phyloP scores from a whole-genome alignment of 108 stramenopile genomes.

The Cyclotella kingstonii region DNA sequence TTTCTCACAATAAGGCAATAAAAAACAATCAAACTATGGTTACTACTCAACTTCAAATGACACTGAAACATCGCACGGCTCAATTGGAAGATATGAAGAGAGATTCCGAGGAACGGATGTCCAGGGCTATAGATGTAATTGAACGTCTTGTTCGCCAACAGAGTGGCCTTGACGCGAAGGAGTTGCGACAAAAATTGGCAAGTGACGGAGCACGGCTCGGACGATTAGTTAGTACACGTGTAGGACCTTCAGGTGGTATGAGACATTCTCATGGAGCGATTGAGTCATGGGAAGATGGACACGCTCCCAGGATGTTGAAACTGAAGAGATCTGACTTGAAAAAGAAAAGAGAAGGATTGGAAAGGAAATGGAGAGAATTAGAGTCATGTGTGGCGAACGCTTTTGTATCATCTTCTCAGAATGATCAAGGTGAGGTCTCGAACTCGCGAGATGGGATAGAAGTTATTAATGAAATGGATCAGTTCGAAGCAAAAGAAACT shows the following conservation, averaged over 20 bases:
- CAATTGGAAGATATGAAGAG: slow-evolving; percentile 16
- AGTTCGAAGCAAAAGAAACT: slow-evolving; percentile 60
- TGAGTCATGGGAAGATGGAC: slow-evolving; percentile 85
- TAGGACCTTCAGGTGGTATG: slow-evolving; percentile 45
- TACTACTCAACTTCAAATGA: slow-evolving; percentile 53
- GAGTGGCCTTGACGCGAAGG: slow-evolving; percentile 49
- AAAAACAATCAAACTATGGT: slow-evolving; percentile 79
- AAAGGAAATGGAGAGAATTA: slow-evolving; percentile 23
- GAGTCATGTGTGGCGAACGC: not conserved
- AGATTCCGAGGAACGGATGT: slow-evolving; percentile 1
- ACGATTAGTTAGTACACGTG: slow-evolving; percentile 57
- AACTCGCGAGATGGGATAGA: not conserved
- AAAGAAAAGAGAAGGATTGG: slow-evolving; percentile 44
- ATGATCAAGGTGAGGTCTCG: not conserved
- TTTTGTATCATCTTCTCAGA: not conserved
- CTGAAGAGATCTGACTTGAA: slow-evolving; percentile 41
- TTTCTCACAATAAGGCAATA: slow-evolving; percentile 32
- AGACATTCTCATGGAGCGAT: slow-evolving; percentile 12
- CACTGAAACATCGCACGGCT: slow-evolving; percentile 21
- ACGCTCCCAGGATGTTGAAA: slow-evolving; percentile 55
- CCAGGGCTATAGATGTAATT: slow-evolving; percentile 34
- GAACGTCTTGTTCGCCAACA: slow-evolving; percentile 62
- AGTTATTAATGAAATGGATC: slow-evolving; percentile 28
- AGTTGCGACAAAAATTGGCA: slow-evolving; percentile 62
- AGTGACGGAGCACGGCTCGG: slow-evolving; percentile 82